Evolutionary conservation across 2,329 filamentous ascomycete genomes (phyloP).

Genomic region (Fusarium fujikuroi): DNA sequence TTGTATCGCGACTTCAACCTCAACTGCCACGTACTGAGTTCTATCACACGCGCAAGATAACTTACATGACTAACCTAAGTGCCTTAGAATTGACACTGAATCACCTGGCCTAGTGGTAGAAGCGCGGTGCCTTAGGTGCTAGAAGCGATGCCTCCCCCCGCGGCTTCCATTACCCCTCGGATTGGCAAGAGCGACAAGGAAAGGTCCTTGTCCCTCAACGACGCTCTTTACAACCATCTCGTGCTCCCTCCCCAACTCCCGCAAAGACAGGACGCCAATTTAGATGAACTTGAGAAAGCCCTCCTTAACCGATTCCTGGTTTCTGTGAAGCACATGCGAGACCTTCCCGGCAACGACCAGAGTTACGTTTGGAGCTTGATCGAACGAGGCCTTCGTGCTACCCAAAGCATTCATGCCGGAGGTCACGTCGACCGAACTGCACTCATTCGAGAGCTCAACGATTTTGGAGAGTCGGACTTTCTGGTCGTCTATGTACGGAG

Average conservation of each 20-base stretch:
- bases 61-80: background rate
- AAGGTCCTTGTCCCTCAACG: conserved; percentile 15
- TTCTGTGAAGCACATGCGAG: conserved; percentile 28
- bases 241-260: conserved; percentile 39
- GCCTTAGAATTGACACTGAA: background rate
- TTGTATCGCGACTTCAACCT: background rate
- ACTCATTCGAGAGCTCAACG: conserved; percentile 29
- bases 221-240: conserved; percentile 42
- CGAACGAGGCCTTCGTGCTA: conserved; percentile 30
- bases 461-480: conserved; percentile 29
- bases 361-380: conserved; percentile 31
- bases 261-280: conserved; percentile 32
- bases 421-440: conserved; percentile 31
- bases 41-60: background rate
- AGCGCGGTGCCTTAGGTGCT: background rate
- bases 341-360: conserved; percentile 22
- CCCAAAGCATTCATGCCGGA: conserved; percentile 29
- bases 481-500: conserved; percentile 31
- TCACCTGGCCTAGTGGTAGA: background rate
- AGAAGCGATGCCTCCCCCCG: background rate
- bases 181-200: background rate
- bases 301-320: conserved; percentile 26
- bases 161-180: background rate
- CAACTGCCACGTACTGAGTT: background rate
- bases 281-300: conserved; percentile 23